Conservation (phyloP, 2,329 filamentous ascomycete genomes). For the Penicillium sp. region DNA sequence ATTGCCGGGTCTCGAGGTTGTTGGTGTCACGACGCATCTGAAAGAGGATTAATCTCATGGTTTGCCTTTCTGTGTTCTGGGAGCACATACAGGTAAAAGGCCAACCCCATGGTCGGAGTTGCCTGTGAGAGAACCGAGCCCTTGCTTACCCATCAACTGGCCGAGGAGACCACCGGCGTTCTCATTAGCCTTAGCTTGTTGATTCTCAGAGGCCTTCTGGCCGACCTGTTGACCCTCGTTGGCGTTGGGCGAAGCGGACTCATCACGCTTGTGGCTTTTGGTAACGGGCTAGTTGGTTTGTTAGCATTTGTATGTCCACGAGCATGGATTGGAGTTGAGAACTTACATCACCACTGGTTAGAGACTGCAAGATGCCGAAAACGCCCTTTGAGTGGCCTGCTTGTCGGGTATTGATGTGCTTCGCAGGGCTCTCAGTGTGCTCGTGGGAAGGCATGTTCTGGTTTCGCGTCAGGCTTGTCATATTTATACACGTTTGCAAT, state of each 20-base stretch:
- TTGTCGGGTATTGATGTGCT: conserved; percentile 2
- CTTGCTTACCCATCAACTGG: conserved; percentile 10
- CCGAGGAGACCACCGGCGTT: background rate
- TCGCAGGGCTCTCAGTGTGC: background rate
- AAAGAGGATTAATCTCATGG: background rate
- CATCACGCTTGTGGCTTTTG: conserved; percentile 12
- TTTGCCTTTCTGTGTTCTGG: too few relatives aligned
- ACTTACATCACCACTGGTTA: conserved; percentile 18
- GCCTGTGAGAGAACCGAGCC: conserved; percentile 18
- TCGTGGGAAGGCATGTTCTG: background rate
- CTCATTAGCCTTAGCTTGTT: background rate
- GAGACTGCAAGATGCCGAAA: conserved; percentile 6
- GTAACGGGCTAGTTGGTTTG: background rate
- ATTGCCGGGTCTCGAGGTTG: conserved; percentile 12
- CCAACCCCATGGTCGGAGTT: conserved; percentile 23
- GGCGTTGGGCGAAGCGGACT: background rate
- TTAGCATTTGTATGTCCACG: background rate
- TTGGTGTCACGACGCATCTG: conserved; percentile 21
- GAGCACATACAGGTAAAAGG: conserved; percentile 18
- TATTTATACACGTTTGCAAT: background rate
- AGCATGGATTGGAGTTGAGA: rapidly evolving
- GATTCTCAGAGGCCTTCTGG: background rate
- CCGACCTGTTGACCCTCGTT: background rate
- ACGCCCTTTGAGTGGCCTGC: conserved; percentile 1
- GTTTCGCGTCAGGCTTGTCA: background rate